phyloP scores from a whole-genome alignment of 495 filamentous ascomycete genomes.

The Penicillium bovifimosum region DNA sequence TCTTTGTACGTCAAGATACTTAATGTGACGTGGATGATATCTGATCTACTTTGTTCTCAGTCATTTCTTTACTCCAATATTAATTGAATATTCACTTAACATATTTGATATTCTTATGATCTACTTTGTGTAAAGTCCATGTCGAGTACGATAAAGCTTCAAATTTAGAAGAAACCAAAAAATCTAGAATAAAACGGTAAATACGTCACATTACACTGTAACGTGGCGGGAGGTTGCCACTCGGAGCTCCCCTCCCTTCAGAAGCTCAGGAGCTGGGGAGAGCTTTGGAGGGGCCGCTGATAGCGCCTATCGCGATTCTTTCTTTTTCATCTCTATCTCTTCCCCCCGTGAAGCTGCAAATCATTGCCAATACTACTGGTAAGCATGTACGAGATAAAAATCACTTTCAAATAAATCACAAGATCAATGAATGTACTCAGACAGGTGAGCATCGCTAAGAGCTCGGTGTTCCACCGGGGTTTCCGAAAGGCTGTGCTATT shows the following conservation, averaged over 20 bases:
- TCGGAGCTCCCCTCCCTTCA: conserved; percentile 31
- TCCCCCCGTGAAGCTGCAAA: not conserved
- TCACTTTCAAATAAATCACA: not conserved
- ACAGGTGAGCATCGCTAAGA: not conserved
- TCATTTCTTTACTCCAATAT: too few relatives aligned
- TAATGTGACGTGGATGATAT: too few relatives aligned
- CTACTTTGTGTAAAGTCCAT: too few relatives aligned
- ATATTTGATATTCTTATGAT: too few relatives aligned
- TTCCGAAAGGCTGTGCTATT: conserved; percentile 13
- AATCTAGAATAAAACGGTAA: not conserved
- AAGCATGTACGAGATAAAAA: not conserved
- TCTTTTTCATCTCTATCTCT: not conserved
- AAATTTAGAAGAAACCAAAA: too few relatives aligned
- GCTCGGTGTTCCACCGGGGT: conserved; percentile 19
- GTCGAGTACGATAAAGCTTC: too few relatives aligned
- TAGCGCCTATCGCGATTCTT: conserved; percentile 20
- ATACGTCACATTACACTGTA: conserved; percentile 10
- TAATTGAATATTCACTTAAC: too few relatives aligned
- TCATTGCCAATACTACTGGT: not conserved
- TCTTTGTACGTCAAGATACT: too few relatives aligned
- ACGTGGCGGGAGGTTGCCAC: conserved; percentile 23
- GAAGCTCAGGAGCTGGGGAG: conserved; percentile 21
- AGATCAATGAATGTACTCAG: not conserved
- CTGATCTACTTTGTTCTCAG: too few relatives aligned
- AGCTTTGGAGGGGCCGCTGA: conserved; percentile 32